A percentile compares a stretch with the other conserved stretches of the same genome.
phyloP scores from a whole-genome alignment of 2,329 filamentous ascomycete species.

The Aspergillus neoniger region DNA sequence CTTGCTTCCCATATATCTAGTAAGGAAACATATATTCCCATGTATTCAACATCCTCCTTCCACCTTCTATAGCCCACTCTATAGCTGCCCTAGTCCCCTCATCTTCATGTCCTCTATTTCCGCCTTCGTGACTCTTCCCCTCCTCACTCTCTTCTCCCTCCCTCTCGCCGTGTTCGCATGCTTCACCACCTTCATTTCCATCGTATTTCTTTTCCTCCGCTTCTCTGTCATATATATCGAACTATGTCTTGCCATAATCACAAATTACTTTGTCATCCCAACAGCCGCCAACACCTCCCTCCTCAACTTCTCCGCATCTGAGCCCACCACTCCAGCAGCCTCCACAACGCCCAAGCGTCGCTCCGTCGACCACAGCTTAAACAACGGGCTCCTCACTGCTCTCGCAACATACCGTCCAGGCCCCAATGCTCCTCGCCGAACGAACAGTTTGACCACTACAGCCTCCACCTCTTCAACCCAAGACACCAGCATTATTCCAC shows the following conservation, averaged over 20 bases:
- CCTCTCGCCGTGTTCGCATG: conserved; percentile 65
- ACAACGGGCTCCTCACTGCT: not conserved
- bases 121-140: conserved; percentile 57
- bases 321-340: conserved; percentile 27
- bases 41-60: not conserved
- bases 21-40: not conserved
- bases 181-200: conserved; percentile 64
- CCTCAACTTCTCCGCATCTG: conserved; percentile 32
- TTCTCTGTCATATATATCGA: conserved; percentile 66
- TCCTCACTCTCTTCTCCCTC: conserved; percentile 63
- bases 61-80: not conserved
- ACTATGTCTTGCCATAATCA: conserved; percentile 59
- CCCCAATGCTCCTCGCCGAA: not conserved
- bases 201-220: conserved; percentile 62
- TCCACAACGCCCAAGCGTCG: conserved; percentile 26
- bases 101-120: conserved; percentile 35
- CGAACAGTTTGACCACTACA: conserved; percentile 11
- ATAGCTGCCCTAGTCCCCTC: not conserved
- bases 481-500: conserved; percentile 9
- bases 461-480: not conserved
- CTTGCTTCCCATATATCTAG: not conserved
- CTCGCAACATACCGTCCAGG: not conserved
- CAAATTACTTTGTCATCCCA: conserved; percentile 53
- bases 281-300: conserved; percentile 31
- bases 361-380: conserved; percentile 26